phyloP scores from a whole-genome alignment of 495 filamentous ascomycete species.

The Xylaria palmicola region DNA sequence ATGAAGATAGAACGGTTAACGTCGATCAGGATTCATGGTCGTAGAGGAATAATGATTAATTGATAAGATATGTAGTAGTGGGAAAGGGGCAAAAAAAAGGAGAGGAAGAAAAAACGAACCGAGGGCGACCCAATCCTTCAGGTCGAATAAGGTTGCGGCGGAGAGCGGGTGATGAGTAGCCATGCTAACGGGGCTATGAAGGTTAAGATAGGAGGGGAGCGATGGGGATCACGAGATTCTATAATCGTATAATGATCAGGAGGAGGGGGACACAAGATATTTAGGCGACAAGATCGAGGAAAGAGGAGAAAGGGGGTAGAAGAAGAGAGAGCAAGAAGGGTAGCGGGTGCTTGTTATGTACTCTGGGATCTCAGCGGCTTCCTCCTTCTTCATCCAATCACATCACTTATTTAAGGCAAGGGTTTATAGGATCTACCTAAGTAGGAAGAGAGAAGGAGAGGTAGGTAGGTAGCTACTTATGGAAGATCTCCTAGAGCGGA shows the following conservation, averaged over 20 bases:
- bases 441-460: not conserved
- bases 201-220: not conserved
- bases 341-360: not conserved
- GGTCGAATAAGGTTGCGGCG: slow-evolving; percentile 24
- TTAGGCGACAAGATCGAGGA: not conserved
- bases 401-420: not conserved
- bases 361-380: not conserved
- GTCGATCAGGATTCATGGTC: too few relatives aligned
- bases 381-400: not conserved
- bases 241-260: not conserved
- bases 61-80: too few relatives aligned
- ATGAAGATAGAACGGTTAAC: not conserved
- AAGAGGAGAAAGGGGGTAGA: slow-evolving; percentile 6
- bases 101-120: slow-evolving; percentile 18
- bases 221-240: not conserved
- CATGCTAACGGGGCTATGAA: slow-evolving; percentile 9
- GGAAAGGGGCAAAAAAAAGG: not conserved
- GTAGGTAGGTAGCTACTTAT: not conserved
- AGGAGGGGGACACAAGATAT: not conserved
- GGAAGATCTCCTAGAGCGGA: not conserved
- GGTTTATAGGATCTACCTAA: not conserved
- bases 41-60: too few relatives aligned
- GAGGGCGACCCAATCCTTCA: slow-evolving; percentile 27
- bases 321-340: slow-evolving; percentile 6
- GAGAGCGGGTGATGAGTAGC: slow-evolving; percentile 29